Evolutionary conservation across 768 basidiomycete species (phyloP).

Genomic region (Naganishia kalamii): DNA sequence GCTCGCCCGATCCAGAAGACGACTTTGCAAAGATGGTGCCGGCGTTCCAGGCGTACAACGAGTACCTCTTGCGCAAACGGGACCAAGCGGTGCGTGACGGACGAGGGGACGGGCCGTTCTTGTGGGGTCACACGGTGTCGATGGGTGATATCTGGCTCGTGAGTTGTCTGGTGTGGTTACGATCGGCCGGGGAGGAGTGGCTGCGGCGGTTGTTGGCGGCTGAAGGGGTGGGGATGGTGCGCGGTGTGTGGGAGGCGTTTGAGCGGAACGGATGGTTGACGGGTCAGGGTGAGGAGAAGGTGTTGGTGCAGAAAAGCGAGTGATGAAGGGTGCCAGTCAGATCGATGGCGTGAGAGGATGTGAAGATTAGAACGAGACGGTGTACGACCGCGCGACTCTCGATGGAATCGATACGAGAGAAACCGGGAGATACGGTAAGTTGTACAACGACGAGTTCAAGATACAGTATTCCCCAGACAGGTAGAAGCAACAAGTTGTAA

Average conservation of each 20-base stretch:
- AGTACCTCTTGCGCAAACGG: neutral
- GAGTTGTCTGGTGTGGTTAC: slow-evolving; percentile 16
- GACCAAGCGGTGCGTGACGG: neutral
- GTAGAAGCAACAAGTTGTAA: too few species aligned
- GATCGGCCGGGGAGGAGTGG: neutral
- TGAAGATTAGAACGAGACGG: too few species aligned
- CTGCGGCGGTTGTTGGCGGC: slow-evolving; percentile 10
- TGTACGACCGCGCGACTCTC: too few species aligned
- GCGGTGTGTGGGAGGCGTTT: slow-evolving; percentile 9
- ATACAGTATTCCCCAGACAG: too few species aligned
- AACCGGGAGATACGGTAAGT: too few species aligned
- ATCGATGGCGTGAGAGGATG: too few species aligned
- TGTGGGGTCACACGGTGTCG: slow-evolving; percentile 11
- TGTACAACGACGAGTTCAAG: too few species aligned
- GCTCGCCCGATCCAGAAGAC: slow-evolving; percentile 3
- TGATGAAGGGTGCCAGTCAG: too few species aligned
- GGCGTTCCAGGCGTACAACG: neutral
- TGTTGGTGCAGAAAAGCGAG: too few species aligned
- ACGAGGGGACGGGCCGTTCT: too few species aligned
- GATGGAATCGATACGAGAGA: too few species aligned
- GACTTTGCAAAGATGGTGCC: slow-evolving; percentile 7
- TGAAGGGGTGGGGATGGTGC: neutral
- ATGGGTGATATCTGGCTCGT: slow-evolving; percentile 19
- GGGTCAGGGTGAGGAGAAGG: slow-evolving; percentile 17
- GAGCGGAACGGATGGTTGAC: slow-evolving; percentile 18